Evolutionary conservation across 2,329 filamentous ascomycete genomes (phyloP).

Genomic region (Claviceps fusiformis): DNA sequence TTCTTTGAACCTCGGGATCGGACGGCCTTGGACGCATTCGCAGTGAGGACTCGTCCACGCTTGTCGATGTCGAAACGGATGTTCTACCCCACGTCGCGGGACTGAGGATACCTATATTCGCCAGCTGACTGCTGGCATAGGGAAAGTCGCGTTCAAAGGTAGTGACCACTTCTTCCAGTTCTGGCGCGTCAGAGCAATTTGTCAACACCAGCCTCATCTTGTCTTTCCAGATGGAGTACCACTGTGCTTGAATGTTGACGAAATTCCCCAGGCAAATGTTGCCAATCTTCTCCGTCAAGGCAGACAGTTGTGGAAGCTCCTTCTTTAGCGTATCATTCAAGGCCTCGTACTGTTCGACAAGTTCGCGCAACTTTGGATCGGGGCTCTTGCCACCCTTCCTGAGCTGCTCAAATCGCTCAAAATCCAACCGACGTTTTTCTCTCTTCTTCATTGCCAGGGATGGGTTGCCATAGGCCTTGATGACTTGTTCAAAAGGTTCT

Average conservation of each 20-base stretch:
- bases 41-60: slow-evolving; percentile 35
- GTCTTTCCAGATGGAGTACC: slow-evolving; percentile 72
- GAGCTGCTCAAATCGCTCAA: slow-evolving; percentile 65
- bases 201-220: slow-evolving; percentile 67
- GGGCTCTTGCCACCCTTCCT: slow-evolving; percentile 72
- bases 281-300: slow-evolving; percentile 68
- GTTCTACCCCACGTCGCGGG: slow-evolving; percentile 48
- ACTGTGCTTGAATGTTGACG: slow-evolving; percentile 68
- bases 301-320: slow-evolving; percentile 74
- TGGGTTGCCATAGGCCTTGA: slow-evolving; percentile 70
- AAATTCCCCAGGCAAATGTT: slow-evolving; percentile 74
- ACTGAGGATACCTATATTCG: slow-evolving; percentile 65
- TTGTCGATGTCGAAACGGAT: slow-evolving; percentile 45
- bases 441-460: slow-evolving; percentile 88
- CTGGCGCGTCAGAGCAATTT: slow-evolving; percentile 46
- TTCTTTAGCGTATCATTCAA: slow-evolving; percentile 89
- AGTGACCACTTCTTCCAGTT: slow-evolving; percentile 58
- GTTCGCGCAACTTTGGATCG: slow-evolving; percentile 72
- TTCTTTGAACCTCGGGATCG: slow-evolving; percentile 32
- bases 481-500: slow-evolving; percentile 65
- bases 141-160: slow-evolving; percentile 70
- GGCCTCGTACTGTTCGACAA: slow-evolving; percentile 78
- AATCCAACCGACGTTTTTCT: slow-evolving; percentile 82
- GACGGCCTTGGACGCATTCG: slow-evolving; percentile 35
- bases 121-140: slow-evolving; percentile 58